phyloP scores from a whole-genome alignment of 2,329 filamentous ascomycete species.

The Stagonosporopsis tanaceti region DNA sequence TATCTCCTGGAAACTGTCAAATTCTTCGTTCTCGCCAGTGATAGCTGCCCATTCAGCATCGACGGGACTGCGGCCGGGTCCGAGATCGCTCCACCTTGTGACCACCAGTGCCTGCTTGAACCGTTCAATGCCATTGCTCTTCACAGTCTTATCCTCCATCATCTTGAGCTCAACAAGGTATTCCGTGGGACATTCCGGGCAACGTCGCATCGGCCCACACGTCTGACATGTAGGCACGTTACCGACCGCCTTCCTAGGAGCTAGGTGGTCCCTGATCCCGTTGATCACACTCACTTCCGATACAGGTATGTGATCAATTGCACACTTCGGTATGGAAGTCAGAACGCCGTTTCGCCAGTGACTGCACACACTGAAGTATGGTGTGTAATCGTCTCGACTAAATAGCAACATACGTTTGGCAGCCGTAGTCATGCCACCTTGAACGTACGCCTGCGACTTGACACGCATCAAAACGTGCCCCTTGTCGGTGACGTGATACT shows the following conservation, averaged over 20 bases:
- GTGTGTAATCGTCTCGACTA: constrained; percentile 66
- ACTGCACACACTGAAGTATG: constrained; percentile 68
- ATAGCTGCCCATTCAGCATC: constrained; percentile 63
- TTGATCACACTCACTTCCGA: constrained; percentile 54
- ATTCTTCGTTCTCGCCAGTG: constrained; percentile 51
- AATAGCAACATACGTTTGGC: constrained; percentile 65
- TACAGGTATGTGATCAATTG: constrained; percentile 64
- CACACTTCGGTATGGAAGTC: constrained; percentile 68
- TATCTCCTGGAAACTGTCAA: constrained; percentile 63
- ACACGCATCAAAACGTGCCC: constrained; percentile 67
- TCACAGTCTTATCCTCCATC: constrained; percentile 59
- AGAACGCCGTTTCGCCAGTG: constrained; percentile 70
- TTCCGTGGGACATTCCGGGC: constrained; percentile 68
- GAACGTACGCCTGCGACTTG: constrained; percentile 62
- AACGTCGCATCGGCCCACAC: constrained; percentile 67
- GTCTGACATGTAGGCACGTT: constrained; percentile 62
- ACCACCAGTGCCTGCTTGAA: constrained; percentile 69
- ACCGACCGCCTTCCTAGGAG: constrained; percentile 48
- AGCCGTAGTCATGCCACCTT: constrained; percentile 58
- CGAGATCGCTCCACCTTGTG: constrained; percentile 69
- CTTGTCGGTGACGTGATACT: constrained; percentile 62
- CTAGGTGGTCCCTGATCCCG: constrained; percentile 42
- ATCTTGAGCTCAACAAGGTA: constrained; percentile 69
- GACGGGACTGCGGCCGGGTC: constrained; percentile 58
- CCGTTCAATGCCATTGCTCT: constrained; percentile 49